These are phyloP conservation scores for Hibiscus syriacus DNA, from an alignment of 345 rosid genomes.

Conservation along the genomic window DNA sequence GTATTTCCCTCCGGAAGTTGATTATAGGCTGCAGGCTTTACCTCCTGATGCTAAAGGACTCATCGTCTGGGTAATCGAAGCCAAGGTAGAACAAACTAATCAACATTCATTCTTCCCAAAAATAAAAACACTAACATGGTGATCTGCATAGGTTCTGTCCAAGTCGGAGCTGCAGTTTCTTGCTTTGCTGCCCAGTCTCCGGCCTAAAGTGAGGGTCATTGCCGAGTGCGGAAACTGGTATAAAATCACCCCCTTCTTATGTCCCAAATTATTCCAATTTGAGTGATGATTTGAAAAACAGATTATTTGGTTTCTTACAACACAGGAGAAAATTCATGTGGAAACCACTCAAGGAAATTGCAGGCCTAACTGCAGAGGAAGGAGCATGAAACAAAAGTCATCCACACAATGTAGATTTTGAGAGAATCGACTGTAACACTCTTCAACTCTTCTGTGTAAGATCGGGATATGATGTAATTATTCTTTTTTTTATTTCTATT, in stretches of 20 bases:
- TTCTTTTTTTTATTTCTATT: neutral
- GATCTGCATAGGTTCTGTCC: too few species aligned
- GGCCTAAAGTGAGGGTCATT: conserved; percentile 78
- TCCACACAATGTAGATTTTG: neutral
- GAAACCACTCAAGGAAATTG: conserved; percentile 74
- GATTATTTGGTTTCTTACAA: neutral
- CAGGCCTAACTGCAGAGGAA: conserved; percentile 38
- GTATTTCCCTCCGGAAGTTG: conserved; percentile 94
- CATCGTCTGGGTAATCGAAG: conserved; percentile 82
- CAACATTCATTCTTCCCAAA: too few species aligned
- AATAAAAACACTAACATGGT: too few species aligned
- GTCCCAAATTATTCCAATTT: neutral
- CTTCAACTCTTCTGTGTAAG: too few species aligned
- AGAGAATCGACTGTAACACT: neutral
- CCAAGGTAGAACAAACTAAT: too few species aligned
- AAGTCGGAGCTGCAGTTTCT: conserved; percentile 84
- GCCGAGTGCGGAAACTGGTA: conserved; percentile 95
- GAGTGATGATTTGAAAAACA: neutral
- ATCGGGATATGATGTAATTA: too few species aligned
- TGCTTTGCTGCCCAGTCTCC: conserved; percentile 75
- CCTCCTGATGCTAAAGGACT: conserved; percentile 84
- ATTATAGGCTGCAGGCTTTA: conserved; percentile 61
- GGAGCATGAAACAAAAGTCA: conserved; percentile 15
- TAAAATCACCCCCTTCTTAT: neutral
- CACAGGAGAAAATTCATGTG: conserved; percentile 83